These are phyloP conservation scores for Claviceps sp. DNA, from an alignment of 2,329 filamentous ascomycete genomes.

Conservation along the genomic window DNA sequence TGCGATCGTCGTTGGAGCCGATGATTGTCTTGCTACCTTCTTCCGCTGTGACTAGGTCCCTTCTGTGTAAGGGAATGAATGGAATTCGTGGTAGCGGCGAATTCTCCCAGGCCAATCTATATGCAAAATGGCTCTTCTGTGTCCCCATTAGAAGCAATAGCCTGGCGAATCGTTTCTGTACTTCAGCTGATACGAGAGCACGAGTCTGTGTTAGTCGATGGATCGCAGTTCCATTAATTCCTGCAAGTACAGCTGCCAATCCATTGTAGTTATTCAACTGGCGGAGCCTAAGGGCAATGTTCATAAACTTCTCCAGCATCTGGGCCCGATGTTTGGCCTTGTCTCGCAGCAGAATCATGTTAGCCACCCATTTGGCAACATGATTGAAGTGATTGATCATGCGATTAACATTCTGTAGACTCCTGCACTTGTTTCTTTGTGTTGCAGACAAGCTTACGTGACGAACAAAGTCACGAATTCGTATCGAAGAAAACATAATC, in stretches of 20 bases:
- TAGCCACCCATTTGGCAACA: slow-evolving; percentile 67
- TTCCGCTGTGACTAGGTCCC: slow-evolving; percentile 83
- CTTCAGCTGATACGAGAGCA: slow-evolving; percentile 55
- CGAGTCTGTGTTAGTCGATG: slow-evolving; percentile 72
- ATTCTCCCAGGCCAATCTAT: slow-evolving; percentile 96
- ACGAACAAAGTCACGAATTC: slow-evolving; percentile 81
- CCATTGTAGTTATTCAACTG: slow-evolving; percentile 96
- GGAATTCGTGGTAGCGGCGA: slow-evolving; percentile 81
- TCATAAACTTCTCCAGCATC: slow-evolving; percentile 93
- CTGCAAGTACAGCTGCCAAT: slow-evolving; percentile 83
- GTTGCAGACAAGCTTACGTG: slow-evolving; percentile 67
- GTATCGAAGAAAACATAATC: slow-evolving; percentile 94
- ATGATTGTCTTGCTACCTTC: slow-evolving; percentile 87
- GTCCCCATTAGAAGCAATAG: slow-evolving; percentile 87
- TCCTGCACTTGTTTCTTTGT: slow-evolving; percentile 61
- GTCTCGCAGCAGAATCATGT: slow-evolving; percentile 76
- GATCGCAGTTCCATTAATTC: slow-evolving; percentile 77
- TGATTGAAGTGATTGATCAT: slow-evolving; percentile 93
- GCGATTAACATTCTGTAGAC: slow-evolving; percentile 75
- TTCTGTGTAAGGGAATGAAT: slow-evolving; percentile 77
- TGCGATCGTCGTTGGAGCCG: slow-evolving; percentile 54
- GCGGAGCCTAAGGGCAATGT: slow-evolving; percentile 70
- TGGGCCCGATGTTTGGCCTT: slow-evolving; percentile 90
- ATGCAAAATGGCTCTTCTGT: slow-evolving; percentile 84
- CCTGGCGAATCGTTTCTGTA: slow-evolving; percentile 74